Percentiles rank a stretch among this genome's conserved stretches.
These are phyloP conservation scores for Centella asiatica DNA, from an alignment of 129 eudicot species.

Conservation along the genomic window DNA sequence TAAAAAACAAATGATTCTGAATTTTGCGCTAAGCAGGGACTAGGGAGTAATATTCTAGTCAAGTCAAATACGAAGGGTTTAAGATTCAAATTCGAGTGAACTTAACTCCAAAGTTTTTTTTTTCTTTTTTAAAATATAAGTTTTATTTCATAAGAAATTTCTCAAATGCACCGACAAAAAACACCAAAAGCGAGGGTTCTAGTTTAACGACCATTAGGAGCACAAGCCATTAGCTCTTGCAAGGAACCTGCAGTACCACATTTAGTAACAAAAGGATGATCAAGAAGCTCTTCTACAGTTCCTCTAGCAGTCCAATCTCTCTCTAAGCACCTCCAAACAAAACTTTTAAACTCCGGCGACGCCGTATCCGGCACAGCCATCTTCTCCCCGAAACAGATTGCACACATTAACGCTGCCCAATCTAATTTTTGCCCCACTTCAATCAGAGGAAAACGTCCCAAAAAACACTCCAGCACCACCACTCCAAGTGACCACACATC, in stretches of 20 bases:
- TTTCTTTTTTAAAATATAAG: too few relatives aligned
- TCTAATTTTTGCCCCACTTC: constrained; percentile 26
- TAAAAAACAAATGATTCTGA: too few relatives aligned
- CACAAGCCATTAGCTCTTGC: constrained; percentile 4
- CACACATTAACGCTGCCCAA: constrained; percentile 31
- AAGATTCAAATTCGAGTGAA: too few relatives aligned
- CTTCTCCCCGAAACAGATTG: constrained; percentile 26
- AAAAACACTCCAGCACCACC: constrained; percentile 29
- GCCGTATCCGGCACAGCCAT: constrained; percentile 18
- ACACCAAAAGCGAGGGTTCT: background rate
- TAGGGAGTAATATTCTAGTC: too few relatives aligned
- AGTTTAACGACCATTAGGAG: background rate
- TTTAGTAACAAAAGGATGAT: constrained; percentile 28
- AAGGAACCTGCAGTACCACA: constrained; percentile 5
- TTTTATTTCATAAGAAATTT: too few relatives aligned
- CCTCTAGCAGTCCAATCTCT: constrained; percentile 36
- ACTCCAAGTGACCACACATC: constrained; percentile 41
- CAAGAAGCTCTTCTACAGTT: constrained; percentile 31
- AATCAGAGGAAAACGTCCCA: constrained; percentile 33
- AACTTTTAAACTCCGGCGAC: constrained; percentile 24
- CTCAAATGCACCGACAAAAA: too few relatives aligned
- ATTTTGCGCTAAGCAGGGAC: too few relatives aligned
- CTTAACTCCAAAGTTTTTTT: too few relatives aligned
- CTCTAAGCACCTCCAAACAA: constrained; percentile 34
- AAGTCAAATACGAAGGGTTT: too few relatives aligned